A percentile compares a stretch with the other conserved stretches of the same genome.
Evolutionary conservation across 78 protist species (phyloP).

Genomic region (Dictyostelium citrinum): DNA sequence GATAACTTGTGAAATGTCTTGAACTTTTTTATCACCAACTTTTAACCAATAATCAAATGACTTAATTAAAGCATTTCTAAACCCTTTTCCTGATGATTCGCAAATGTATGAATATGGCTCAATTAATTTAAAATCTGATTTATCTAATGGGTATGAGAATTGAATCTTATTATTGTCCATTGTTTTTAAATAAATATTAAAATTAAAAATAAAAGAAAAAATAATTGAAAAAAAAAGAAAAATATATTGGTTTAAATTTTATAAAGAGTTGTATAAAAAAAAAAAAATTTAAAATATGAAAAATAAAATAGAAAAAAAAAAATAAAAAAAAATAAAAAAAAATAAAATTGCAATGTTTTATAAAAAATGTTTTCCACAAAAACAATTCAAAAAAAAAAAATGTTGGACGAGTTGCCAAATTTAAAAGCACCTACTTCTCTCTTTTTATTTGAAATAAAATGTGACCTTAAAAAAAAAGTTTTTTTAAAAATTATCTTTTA

Average conservation of each 20-base stretch:
- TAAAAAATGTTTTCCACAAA: background rate
- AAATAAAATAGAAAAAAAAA: background rate
- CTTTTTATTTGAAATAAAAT: no score
- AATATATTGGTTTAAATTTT: background rate
- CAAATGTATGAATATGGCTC: constrained; percentile 83
- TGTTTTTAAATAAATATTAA: background rate
- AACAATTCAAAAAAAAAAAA: background rate
- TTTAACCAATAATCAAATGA: constrained; percentile 93
- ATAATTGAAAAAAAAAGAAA: background rate
- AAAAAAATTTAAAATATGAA: background rate
- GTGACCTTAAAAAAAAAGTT: no score
- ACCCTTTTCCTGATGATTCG: constrained; percentile 88
- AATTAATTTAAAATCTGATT: constrained; percentile 22
- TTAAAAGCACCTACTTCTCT: no score
- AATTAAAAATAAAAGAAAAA: background rate
- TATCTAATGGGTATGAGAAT: constrained; percentile 33
- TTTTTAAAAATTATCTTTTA: no score
- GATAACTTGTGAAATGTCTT: constrained; percentile 58
- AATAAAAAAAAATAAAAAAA: background rate
- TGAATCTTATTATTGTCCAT: background rate
- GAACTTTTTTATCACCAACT: constrained; percentile 57
- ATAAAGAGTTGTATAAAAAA: no score
- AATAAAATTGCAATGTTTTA: background rate
- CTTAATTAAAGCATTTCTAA: constrained; percentile 81
- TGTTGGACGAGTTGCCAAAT: background rate